Evolutionary conservation across 495 filamentous ascomycete genomes (phyloP).

Genomic region (Tuber magnatum): DNA sequence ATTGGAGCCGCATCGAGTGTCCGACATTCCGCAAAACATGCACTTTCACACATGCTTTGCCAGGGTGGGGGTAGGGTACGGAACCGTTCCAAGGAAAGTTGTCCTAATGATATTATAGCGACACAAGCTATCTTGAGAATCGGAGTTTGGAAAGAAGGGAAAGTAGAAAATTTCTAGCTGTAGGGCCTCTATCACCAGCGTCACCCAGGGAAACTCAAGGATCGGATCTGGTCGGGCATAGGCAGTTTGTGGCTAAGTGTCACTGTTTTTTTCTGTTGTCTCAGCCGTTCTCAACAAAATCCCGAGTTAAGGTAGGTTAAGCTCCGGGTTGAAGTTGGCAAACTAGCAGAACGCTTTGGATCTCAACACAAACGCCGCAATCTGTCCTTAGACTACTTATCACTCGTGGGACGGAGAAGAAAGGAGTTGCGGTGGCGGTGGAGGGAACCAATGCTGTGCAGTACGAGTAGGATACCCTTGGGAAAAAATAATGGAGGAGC

Average conservation of each 20-base stretch:
- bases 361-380: background rate
- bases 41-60: background rate
- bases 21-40: background rate
- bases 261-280: background rate
- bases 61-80: background rate
- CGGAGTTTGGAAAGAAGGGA: no score
- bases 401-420: background rate
- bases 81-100: background rate
- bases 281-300: constrained; percentile 1
- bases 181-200: background rate
- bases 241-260: background rate
- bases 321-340: background rate
- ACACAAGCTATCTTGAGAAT: no score
- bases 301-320: background rate
- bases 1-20: background rate
- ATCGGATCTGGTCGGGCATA: background rate
- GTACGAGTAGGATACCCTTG: background rate
- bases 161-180: background rate
- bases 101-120: background rate
- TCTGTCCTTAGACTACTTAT: background rate
- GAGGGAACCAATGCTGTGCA: background rate
- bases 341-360: background rate
- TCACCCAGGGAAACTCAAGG: background rate
- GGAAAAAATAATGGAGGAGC: background rate
- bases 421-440: background rate